Evolutionary conservation across 192 early-diverging fungal genomes (phyloP), one percentile per base, ranked within the genome.

Genomic region (Thamnidium elegans): DNA sequence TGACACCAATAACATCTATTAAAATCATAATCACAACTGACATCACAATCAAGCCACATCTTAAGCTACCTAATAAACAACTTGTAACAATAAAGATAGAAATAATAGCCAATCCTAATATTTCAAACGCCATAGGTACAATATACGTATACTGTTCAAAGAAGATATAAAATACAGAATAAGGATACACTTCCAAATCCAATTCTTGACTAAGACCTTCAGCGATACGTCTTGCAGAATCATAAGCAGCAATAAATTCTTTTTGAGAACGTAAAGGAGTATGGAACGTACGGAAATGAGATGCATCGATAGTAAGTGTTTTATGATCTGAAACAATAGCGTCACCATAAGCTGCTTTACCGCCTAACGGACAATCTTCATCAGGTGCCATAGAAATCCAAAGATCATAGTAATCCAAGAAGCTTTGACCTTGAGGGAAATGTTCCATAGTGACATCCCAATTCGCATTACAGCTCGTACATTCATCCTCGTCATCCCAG

Each of bases 121-220:
- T 70, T 7, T 81, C 70, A 10, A 76, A 31, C 3, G 85, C 76
- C 70, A 86, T 68, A 5, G 64, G 46, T 3, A 81, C 73, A 31
- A 88, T 83, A 26, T 79, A 72, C 8, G 78, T 65, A 48, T 88
- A 88, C 71, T 88, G 86, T 61, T 84, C 86, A 68, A 88, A 88
- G 67, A 88, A 88, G 50, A 86, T 77, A 61, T 88, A 86, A 62
- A 84, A 86, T 4, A 86, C 73, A 0, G 84, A 85, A 56, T 88
- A 88, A 0, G 85, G 81, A 50, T 81, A 86, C 4, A 88, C 83
- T 14, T 72, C 71, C 3, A 83, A 23, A 1, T 73, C 78, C 5
- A 66, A 73, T 6, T 78, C 63, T 15, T 65, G 54, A 30, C 72
- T 70, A 1, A 85, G 67, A 7, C 78, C 70, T 1, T 80, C 65